Evolutionary conservation across 2,329 filamentous ascomycete genomes (phyloP).

Genomic region (Pseudogymnoascus destructans): DNA sequence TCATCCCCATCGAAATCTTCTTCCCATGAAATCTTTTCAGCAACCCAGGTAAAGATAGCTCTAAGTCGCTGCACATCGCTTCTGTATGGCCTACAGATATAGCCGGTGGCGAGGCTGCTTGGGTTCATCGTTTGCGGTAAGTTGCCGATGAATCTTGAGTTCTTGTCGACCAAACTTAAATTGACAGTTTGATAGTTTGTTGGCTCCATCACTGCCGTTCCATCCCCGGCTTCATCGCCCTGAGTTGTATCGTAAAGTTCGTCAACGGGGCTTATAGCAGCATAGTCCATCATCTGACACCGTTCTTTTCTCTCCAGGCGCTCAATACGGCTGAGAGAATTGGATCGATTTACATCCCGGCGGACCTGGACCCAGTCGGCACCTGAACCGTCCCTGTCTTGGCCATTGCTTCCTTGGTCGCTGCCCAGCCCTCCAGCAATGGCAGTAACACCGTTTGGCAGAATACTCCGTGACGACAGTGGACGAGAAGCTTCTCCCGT

Average conservation of each 20-base stretch:
- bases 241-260: slow-evolving; percentile 74
- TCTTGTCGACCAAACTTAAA: slow-evolving; percentile 84
- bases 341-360: slow-evolving; percentile 88
- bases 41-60: slow-evolving; percentile 94
- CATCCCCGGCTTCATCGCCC: slow-evolving; percentile 81
- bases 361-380: slow-evolving; percentile 97
- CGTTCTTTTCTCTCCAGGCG: slow-evolving; percentile 71
- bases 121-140: slow-evolving; percentile 74
- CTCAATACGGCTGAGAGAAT: slow-evolving; percentile 83
- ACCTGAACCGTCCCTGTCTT: slow-evolving; percentile 35
- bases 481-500: slow-evolving; percentile 36
- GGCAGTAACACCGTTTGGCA: slow-evolving; percentile 30
- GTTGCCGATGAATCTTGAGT: slow-evolving; percentile 75
- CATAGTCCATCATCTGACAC: slow-evolving; percentile 88
- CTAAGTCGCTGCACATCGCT: slow-evolving; percentile 87
- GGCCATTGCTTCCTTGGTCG: slow-evolving; percentile 34
- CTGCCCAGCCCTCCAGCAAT: slow-evolving; percentile 37
- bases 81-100: slow-evolving; percentile 85
- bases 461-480: slow-evolving; percentile 23
- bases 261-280: slow-evolving; percentile 78
- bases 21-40: slow-evolving; percentile 92
- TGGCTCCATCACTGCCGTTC: slow-evolving; percentile 66
- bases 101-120: slow-evolving; percentile 71
- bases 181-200: slow-evolving; percentile 72
- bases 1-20: slow-evolving; percentile 73